Evolutionary conservation across 495 filamentous ascomycete genomes (phyloP), one percentile per base, ranked within the genome.

Genomic region (Hypoxylon crocopeplum): DNA sequence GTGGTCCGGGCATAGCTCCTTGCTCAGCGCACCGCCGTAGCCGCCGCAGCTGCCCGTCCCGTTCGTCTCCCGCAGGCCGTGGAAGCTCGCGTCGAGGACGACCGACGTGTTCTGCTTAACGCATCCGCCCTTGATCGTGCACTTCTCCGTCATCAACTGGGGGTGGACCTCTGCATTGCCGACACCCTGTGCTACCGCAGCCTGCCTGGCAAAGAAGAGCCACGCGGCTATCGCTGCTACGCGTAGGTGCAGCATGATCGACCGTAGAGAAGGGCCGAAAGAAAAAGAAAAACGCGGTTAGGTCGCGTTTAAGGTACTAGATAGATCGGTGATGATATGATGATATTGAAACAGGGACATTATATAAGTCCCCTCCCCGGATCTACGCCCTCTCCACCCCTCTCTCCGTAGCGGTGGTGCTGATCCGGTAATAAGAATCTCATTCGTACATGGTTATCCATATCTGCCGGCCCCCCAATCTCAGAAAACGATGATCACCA

Each of bases 71-170:
- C 87, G 85, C 20, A 85, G 65, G 82, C 82, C 85, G 19, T 85
- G 79, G 80, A 85, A 88, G 68, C 86, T 87, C 54, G 85, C 69
- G 69, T 90, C 87, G 30, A 89, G 74, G 24, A 85, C 83, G 41
- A 90, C 70, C 22, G 77, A 80, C 41, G 80, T 84, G 20, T 70
- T 57, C 44, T 76, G 67, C 27, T 74, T 71, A 20, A 77, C 77
- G 73, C 86, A 89, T 39, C 77, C 82, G 27, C 73, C 79, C 22
- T 59, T 55, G 25, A 62, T 70, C 10, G 79, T 77, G 69, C 86
- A 90, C 39, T 75, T 81, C 55, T 77, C 71, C 71, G 82, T 85
- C 51, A 76, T 79, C 59, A 90, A 54, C 37, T 75, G 68, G 13
- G 87, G 87, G 51, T 89, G 86, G 13, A 47, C 42, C 24, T 62